These are phyloP conservation scores for Spizellomyces sp. DNA, from an alignment of 192 early-diverging fungal genomes.

Conservation along the genomic window DNA sequence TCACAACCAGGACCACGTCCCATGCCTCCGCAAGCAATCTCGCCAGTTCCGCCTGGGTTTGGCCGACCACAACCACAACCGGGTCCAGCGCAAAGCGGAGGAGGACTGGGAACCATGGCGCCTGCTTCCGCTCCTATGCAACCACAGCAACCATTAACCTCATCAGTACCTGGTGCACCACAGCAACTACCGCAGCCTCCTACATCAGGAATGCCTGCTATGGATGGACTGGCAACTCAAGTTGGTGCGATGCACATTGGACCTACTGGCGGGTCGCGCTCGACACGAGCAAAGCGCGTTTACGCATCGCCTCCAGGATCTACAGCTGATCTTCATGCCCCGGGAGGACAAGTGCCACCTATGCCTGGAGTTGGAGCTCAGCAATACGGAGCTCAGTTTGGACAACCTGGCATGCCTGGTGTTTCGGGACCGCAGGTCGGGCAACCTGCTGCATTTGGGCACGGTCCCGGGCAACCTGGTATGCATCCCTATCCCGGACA, in stretches of 20 bases:
- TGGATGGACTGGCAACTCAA: slow-evolving; percentile 13
- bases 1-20: slow-evolving; percentile 15
- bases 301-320: slow-evolving; percentile 16
- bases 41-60: too few relatives aligned
- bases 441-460: too few relatives aligned
- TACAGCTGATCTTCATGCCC: not conserved
- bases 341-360: not conserved
- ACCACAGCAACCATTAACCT: not conserved
- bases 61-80: too few relatives aligned
- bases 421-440: too few relatives aligned
- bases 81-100: too few relatives aligned
- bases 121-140: not conserved
- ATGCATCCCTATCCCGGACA: too few relatives aligned
- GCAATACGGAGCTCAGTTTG: too few relatives aligned
- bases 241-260: slow-evolving; percentile 26
- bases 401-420: too few relatives aligned
- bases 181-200: not conserved
- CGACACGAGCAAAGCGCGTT: slow-evolving; percentile 18
- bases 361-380: not conserved
- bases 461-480: too few relatives aligned
- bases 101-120: too few relatives aligned
- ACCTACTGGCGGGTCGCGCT: not conserved
- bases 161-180: not conserved
- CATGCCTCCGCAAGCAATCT: too few relatives aligned
- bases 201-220: not conserved